Base-by-base conservation (phyloP, 2,329 filamentous ascomycete genomes). In the Calonectria montana region DNA sequence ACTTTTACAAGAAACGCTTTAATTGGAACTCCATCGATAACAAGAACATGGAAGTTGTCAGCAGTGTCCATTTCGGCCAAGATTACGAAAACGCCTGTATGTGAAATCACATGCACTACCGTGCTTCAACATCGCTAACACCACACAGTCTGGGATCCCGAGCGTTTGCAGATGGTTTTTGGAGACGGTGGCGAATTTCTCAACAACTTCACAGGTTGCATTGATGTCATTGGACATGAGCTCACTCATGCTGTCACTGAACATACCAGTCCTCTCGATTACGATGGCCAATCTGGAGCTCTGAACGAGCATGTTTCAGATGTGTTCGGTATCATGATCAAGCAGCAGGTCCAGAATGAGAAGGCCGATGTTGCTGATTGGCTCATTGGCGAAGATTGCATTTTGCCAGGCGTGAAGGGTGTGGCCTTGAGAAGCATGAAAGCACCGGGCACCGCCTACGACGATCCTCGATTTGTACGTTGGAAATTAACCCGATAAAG, bases 191-290 rank as follows among this genome's bases (percentile, higher is more conserved):
- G 87, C 71, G 83, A 85, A 41, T 87, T 88, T 57, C 81, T 90
- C 65, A 84, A 84, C 75, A 85, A 87, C 79, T 90, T 90, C 78
- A 87, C 87, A 2, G 84, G 84, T 31, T 86, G 83, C 68, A 81
- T 90, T 35, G 89, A 91, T 73, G 88, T 91, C 65, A 89, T 91
- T 68, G 89, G 87, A 3, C 88, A 90, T 73, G 89, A 91, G 74
- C 81, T 90, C 23, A 90, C 88, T 43, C 89, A 91, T 75, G 89
- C 87, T 31, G 83, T 91, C 23, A 88, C 86, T 0, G 85, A 89
- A 74, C 82, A 88, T 76, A 87, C 86, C 3, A 85, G 84, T 13
- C 84, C 85, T 1, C 84, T 91, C 10, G 81, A 86, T 63, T 91
- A 91, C 76, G 74, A 80, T n/a, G 85, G 83, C 43, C 86, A 91